Base-by-base conservation (phyloP, 805 yeast species). In the Millerozyma miso region DNA sequence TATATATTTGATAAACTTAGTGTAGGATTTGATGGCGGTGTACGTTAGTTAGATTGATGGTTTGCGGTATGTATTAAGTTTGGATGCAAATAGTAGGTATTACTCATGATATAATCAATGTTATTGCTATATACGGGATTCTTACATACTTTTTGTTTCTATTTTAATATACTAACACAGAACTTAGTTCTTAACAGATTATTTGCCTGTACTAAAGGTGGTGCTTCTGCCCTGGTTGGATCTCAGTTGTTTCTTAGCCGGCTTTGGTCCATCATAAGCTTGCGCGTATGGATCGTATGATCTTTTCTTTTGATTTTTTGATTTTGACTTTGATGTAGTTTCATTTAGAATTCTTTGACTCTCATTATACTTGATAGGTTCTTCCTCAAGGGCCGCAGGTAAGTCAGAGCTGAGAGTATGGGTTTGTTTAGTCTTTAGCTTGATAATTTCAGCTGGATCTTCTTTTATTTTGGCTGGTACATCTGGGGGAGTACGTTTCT, bases 281-380 rank as follows among this genome's bases (percentile, higher is more conserved):
- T 66, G 69, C 4, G 72, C 58, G 49, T 80, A 83, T 3, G 89
- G 88, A 60, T 83, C 83, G 48, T 78, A 83, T 6, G 73, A 54
- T 41, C 66, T 62, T 51, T 74, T 72, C 55, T 73, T 73, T 14
- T 50, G 47, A 34, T 48, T 58, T 39, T 47, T 52, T 10, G 52
- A 43, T 50, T 54, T 14, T 41, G 43, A n/a, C 50, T 48, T 33
- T 15, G 23, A 43, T 29, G 33, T 38, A 19, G 46, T 46, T 19
- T 55, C 55, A 8, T 56, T 55, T 45, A 78, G 56, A 12, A 77
- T 62, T 43, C 69, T 74, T 23, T 70, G 69, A 13, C 73, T 69
- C 29, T 58, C 67, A 0, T 59, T 51, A 47, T 77, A 79, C 51
- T 80, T 81, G 37, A 79, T 54, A 4, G 60, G 58, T 10, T 63